Base-by-base conservation (phyloP, 2,329 filamentous ascomycete species). In the Colletotrichum caudatum region DNA sequence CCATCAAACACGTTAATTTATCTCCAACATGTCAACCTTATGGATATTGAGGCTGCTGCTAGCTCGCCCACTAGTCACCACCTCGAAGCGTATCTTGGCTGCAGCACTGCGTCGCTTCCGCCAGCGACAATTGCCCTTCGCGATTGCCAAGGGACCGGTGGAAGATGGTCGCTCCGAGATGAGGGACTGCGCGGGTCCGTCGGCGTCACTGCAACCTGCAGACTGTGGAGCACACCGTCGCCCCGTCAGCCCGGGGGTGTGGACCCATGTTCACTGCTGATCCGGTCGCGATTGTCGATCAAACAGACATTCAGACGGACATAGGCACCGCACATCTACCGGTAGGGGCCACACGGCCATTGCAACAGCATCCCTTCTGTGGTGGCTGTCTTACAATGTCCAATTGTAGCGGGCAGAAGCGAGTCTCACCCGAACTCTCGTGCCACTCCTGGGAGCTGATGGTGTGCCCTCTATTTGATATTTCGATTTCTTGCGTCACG, bases 161-260 rank as follows among this genome's bases (percentile, higher is more conserved):
- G 69, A 69, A 72, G 59, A 72, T 64, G 69, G 65, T 64, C 56
- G 69, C 46, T 69, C 69, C 65, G 69, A 69, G 59, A 69, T 64
- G 54, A 72, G 69, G 69, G 65, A 69, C 54, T 56, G 35, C 69
- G 48, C 53, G n/a, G 53, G 39, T 35, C 60, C 26, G 7, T 54
- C 46, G 37, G 37, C 66, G 26, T 69, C 33, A 59, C 69, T 64
- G 65, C 65, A 23, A 16, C 54, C 20, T 57, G n/a, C 35, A 14
- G 9, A 33, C 1, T 35, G 9, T 50, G 50, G 61, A 14, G 61
- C 60, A 39, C 39, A 33, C 33, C 51, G 41, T 48, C 53, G 39
- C 54, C 65, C 65, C 69, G 54, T 56, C 54, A 41, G 69, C 64
- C 65, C 65, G 65, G 65, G 65, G 54, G 44, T 23, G n/a, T 48